Evolutionary conservation across 441 rosid species (phyloP), one percentile per base, ranked within the genome.

Genomic region (Erysimum cheiri): DNA sequence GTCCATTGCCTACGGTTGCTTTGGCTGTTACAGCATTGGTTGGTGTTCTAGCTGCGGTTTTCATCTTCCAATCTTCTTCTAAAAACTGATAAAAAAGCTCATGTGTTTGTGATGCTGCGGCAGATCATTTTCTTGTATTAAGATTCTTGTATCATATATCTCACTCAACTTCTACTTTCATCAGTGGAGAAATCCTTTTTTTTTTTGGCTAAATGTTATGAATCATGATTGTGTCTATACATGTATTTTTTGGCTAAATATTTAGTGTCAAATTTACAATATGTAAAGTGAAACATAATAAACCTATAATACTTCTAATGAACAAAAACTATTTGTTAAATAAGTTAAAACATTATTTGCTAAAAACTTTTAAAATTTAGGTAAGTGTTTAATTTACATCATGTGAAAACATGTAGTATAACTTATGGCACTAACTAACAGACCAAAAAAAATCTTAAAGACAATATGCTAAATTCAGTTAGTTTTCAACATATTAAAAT

Each of bases 61-160:
- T 90, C 73, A 87, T 90, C 83, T 88, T 88, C 83, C 96, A 89
- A 31, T 91, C 98, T 2, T 82, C 92, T 61, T 85, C 97, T 28
- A 77, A 88, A 58, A 77, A 76, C 74, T 89, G 81, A 87, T 80
- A 33, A 13, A 12, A 2, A 1, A 6, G 9, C 24, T 3, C 57
- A 31, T 65, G n/a, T 65, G 67, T 58, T 24, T 49, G 22, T 65
- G 22, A 37, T 66, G 67, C 62, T 73, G 74, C 36, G 13, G 32
- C 24, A 12, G 28, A 57, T 67, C 59, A 48, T 69, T 36, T 46
- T 48, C 7, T 71, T 73, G 32, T 53, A 39, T 9, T 60, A 41
- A n/a, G 17, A 9, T 57, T 52, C 49, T 60, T 63, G 36, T 54
- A 6, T 56, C 28, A 36, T 64, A 52, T 35, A 40, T 35, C 63